A percentile compares a stretch with the other conserved stretches of the same genome.
Conservation (phyloP, 148 eudicot species). For the Heliamphora exappendiculata region DNA sequence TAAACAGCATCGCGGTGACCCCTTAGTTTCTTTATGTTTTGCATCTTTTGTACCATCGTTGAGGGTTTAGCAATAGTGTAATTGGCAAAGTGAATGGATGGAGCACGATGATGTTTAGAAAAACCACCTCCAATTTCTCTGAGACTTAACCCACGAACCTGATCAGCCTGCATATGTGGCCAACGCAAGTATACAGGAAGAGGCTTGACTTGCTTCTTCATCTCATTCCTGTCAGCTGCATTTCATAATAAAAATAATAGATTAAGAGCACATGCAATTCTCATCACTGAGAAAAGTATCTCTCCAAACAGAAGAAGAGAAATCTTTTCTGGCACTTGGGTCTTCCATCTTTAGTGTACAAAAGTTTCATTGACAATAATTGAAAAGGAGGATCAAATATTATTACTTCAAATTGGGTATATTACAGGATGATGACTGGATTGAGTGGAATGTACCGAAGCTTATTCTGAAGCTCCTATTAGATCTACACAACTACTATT, state of each 20-base stretch:
- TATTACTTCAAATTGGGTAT: background rate
- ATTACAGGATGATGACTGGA: background rate
- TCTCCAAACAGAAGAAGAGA: background rate
- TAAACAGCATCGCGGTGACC: slow-evolving; percentile 94
- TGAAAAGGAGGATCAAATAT: background rate
- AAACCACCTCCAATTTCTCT: slow-evolving; percentile 98
- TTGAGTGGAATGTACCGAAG: background rate
- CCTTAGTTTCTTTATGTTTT: slow-evolving; percentile 77
- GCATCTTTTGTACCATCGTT: slow-evolving; percentile 93
- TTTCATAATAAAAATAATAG: slow-evolving; percentile 3
- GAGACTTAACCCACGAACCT: slow-evolving; percentile 77
- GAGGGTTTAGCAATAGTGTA: slow-evolving; percentile 91
- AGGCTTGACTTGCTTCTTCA: slow-evolving; percentile 41
- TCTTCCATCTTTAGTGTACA: background rate
- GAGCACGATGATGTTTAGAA: slow-evolving; percentile 81
- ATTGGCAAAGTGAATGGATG: slow-evolving; percentile 79
- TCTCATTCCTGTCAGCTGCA: slow-evolving; percentile 50
- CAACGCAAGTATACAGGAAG: slow-evolving; percentile 74
- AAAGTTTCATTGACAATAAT: background rate
- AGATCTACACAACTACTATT: background rate
- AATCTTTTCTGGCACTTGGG: background rate
- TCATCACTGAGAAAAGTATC: slow-evolving; percentile 1
- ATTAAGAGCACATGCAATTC: background rate
- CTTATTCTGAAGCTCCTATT: background rate
- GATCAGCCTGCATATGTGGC: slow-evolving; percentile 95